A percentile compares a stretch with the other conserved stretches of the same genome.
Evolutionary conservation across 2,329 filamentous ascomycete species (phyloP).

Genomic region (Fusarium tupiense): DNA sequence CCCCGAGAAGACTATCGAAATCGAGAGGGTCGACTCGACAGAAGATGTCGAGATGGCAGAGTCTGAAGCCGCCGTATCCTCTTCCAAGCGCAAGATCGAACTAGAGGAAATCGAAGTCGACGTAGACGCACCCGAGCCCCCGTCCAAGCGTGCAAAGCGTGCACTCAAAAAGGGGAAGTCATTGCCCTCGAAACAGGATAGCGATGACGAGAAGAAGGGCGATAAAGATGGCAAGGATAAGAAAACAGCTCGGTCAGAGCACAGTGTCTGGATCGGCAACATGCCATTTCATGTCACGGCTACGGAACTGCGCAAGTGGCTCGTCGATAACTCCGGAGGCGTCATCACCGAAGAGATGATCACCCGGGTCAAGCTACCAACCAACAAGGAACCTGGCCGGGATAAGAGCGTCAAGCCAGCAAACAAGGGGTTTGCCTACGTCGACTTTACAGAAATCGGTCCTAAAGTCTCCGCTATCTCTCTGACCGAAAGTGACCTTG

Average conservation of each 20-base stretch:
- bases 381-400: constrained; percentile 59
- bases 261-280: constrained; percentile 97
- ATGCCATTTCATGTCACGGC: constrained; percentile 84
- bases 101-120: constrained; percentile 88
- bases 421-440: constrained; percentile 98
- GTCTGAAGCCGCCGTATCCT: constrained; percentile 24
- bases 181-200: constrained; percentile 54
- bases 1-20: constrained; percentile 10
- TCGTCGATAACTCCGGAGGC: constrained; percentile 76
- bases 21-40: constrained; percentile 23
- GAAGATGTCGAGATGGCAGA: constrained; percentile 24
- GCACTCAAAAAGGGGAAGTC: constrained; percentile 85
- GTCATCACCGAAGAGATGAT: constrained; percentile 75
- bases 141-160: constrained; percentile 92
- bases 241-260: constrained; percentile 72
- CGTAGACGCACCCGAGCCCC: constrained; percentile 86
- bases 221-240: constrained; percentile 52
- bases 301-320: constrained; percentile 78
- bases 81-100: constrained; percentile 74
- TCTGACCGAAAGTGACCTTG: constrained; percentile 84
- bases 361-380: constrained; percentile 85
- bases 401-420: constrained; percentile 47
- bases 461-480: constrained; percentile 81
- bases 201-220: constrained; percentile 48
- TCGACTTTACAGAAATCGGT: constrained; percentile 82